phyloP scores from a whole-genome alignment of 352 stramenopile genomes.

The Phytopythium mirpurense region DNA sequence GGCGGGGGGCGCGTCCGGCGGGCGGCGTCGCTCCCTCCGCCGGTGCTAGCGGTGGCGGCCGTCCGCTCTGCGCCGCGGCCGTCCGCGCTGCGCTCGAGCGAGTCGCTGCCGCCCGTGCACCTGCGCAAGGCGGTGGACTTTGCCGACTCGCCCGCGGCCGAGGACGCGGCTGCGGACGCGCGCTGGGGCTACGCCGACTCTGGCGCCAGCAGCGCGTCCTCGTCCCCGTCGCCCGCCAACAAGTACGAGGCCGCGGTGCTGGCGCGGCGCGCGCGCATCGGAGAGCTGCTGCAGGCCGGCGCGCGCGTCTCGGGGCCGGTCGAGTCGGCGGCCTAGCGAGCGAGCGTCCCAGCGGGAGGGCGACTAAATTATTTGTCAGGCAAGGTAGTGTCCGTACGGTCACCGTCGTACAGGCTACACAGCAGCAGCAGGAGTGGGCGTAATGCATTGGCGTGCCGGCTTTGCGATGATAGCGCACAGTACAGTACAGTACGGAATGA shows the following conservation, averaged over 20 bases:
- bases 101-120: constrained; percentile 3
- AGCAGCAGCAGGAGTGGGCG: too few species aligned
- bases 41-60: background rate
- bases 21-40: constrained; percentile 2
- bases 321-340: background rate
- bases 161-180: background rate
- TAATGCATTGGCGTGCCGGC: too few species aligned
- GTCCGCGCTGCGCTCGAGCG: constrained; percentile 1
- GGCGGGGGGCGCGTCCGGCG: too few species aligned
- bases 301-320: background rate
- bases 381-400: too few species aligned
- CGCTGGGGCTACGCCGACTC: background rate
- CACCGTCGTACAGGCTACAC: too few species aligned
- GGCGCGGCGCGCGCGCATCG: constrained; percentile 19
- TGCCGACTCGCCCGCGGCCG: background rate
- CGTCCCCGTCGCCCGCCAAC: constrained; percentile 18
- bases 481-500: too few species aligned
- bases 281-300: constrained; percentile 14
- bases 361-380: constrained; percentile 1
- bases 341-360: background rate
- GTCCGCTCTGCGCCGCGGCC: background rate
- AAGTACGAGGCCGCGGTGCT: constrained; percentile 24
- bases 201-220: constrained; percentile 2
- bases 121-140: constrained; percentile 6
- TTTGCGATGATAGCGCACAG: too few species aligned